These are phyloP conservation scores for Garcia nutans DNA, from an alignment of 345 rosid species.

Conservation along the genomic window DNA sequence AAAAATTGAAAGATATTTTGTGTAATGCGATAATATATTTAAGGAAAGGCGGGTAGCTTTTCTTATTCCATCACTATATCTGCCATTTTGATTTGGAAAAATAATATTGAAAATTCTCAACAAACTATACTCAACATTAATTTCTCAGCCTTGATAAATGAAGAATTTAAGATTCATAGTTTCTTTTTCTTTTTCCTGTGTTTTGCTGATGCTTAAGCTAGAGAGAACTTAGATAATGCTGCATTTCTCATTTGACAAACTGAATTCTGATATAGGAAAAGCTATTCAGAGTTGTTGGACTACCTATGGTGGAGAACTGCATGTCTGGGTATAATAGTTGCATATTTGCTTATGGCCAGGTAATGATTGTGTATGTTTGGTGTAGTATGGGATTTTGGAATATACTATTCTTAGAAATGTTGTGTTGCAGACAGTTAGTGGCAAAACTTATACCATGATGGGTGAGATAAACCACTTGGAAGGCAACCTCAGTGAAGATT, in stretches of 20 bases:
- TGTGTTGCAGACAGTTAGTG: constrained; percentile 89
- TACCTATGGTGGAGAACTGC: constrained; percentile 97
- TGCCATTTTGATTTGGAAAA: not conserved
- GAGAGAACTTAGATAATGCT: not conserved
- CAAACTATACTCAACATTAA: not conserved
- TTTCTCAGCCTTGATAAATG: not conserved
- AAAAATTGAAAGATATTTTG: not conserved
- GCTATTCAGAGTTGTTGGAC: constrained; percentile 70
- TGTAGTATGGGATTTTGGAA: not conserved
- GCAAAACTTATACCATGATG: constrained; percentile 97
- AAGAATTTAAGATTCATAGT: not conserved
- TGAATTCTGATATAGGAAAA: constrained; percentile 49
- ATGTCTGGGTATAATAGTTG: constrained; percentile 92
- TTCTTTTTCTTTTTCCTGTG: not conserved
- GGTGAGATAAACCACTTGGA: constrained; percentile 66
- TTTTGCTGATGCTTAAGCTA: not conserved
- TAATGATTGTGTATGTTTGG: constrained; percentile 18
- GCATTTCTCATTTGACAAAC: not conserved
- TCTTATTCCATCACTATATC: not conserved
- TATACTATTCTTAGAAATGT: constrained; percentile 5
- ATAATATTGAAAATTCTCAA: not conserved
- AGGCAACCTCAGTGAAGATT: constrained; percentile 52
- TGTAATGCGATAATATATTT: not conserved
- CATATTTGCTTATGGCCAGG: constrained; percentile 98
- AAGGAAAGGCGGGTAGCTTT: not conserved